phyloP scores from a whole-genome alignment of 169 alveolate species.

The Cryptosporidium viatorum region DNA sequence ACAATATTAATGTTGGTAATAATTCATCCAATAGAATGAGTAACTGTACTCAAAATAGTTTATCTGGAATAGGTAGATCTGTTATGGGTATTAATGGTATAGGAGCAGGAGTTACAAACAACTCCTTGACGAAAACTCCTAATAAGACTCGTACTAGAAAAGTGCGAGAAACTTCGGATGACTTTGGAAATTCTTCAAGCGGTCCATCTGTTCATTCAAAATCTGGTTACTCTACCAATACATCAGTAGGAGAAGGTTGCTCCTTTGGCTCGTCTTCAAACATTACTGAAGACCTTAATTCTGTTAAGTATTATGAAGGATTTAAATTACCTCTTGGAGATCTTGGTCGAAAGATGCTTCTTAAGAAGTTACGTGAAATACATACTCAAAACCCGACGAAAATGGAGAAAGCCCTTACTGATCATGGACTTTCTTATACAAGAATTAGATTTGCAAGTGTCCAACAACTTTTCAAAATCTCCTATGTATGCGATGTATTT shows the following conservation, averaged over 20 bases:
- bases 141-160: constrained; percentile 45
- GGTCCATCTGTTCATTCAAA: not conserved
- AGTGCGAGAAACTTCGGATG: constrained; percentile 39
- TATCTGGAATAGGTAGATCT: constrained; percentile 1
- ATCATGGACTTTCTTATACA: constrained; percentile 68
- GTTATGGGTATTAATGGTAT: constrained; percentile 11
- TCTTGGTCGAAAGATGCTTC: constrained; percentile 64
- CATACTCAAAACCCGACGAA: constrained; percentile 74
- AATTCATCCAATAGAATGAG: not conserved
- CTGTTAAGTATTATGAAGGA: constrained; percentile 66
- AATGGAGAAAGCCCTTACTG: constrained; percentile 74
- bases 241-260: constrained; percentile 12
- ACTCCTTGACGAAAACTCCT: not conserved
- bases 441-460: constrained; percentile 73
- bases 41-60: not conserved
- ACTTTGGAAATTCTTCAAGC: constrained; percentile 1
- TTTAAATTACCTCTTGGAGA: constrained; percentile 70
- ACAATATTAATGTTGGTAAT: not conserved
- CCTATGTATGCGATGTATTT: constrained; percentile 71
- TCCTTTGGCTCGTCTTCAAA: not conserved
- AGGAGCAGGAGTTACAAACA: constrained; percentile 2
- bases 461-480: constrained; percentile 59
- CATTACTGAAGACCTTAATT: constrained; percentile 54
- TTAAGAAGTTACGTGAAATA: constrained; percentile 62
- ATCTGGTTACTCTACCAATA: not conserved